Evolutionary conservation across 1,284 basidiomycete species (phyloP).

Genomic region (Trichosporon sp.): DNA sequence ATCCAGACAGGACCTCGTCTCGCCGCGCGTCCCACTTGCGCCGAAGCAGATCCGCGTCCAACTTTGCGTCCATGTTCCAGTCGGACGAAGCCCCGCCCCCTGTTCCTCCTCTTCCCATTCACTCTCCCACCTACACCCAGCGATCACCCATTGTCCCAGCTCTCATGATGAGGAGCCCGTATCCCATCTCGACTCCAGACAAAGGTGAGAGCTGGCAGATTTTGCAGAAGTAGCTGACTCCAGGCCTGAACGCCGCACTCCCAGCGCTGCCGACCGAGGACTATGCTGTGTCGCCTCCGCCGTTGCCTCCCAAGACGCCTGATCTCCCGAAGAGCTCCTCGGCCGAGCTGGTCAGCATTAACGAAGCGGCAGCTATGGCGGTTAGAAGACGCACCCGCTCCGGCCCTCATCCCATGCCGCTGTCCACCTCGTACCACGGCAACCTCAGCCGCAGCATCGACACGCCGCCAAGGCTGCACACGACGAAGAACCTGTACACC

Average conservation of each 20-base stretch:
- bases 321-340: not conserved
- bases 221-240: not conserved
- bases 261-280: not conserved
- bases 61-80: slow-evolving; percentile 1
- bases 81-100: not conserved
- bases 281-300: not conserved
- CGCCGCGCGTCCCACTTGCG: not conserved
- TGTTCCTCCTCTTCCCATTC: not conserved
- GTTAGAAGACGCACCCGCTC: not conserved
- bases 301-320: not conserved
- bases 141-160: not conserved
- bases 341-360: slow-evolving; percentile 1
- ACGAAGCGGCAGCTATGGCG: not conserved
- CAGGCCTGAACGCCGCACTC: not conserved
- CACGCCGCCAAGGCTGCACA: not conserved
- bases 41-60: not conserved
- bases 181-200: not conserved
- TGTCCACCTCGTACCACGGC: not conserved
- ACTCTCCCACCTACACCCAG: not conserved
- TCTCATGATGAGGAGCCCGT: not conserved
- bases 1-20: not conserved
- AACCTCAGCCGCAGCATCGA: not conserved
- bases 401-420: not conserved
- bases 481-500: not conserved
- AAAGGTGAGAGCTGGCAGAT: not conserved